These are phyloP conservation scores for Musa troglodytarum DNA, from an alignment of 176 grass and related monocot genomes.

Conservation along the genomic window DNA sequence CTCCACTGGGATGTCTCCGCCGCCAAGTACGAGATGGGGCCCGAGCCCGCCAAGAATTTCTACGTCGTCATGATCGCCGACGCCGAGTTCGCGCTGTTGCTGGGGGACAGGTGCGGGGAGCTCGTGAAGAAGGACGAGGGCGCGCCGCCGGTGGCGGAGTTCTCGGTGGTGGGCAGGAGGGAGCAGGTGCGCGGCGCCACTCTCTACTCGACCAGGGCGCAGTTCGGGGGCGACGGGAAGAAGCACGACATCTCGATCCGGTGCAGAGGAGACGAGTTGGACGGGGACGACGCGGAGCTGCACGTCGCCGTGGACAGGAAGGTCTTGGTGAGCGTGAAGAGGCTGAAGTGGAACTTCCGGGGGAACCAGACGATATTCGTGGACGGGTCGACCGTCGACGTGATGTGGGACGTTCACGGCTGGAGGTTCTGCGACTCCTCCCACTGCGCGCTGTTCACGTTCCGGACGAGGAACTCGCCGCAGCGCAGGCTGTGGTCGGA, in stretches of 20 bases:
- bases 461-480: slow-evolving; percentile 38
- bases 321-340: slow-evolving; percentile 36
- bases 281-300: slow-evolving; percentile 29
- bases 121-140: slow-evolving; percentile 43
- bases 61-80: slow-evolving; percentile 69
- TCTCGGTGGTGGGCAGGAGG: slow-evolving; percentile 35
- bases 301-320: slow-evolving; percentile 42
- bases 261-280: slow-evolving; percentile 25
- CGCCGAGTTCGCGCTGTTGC: slow-evolving; percentile 64
- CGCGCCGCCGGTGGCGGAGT: slow-evolving; percentile 42
- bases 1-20: slow-evolving; percentile 8
- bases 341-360: slow-evolving; percentile 52
- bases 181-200: slow-evolving; percentile 56
- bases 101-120: slow-evolving; percentile 58
- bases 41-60: slow-evolving; percentile 33
- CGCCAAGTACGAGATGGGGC: not conserved
- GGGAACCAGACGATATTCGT: slow-evolving; percentile 51
- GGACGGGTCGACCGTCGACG: slow-evolving; percentile 40
- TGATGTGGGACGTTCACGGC: slow-evolving; percentile 59
- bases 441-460: slow-evolving; percentile 47
- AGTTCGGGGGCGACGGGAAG: slow-evolving; percentile 47
- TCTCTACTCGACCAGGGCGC: slow-evolving; percentile 33
- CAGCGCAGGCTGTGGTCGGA: slow-evolving; percentile 34
- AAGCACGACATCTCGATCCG: slow-evolving; percentile 65
- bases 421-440: slow-evolving; percentile 37